Conservation (phyloP, 176 grass and related monocot species). For the Chloris gayana region DNA sequence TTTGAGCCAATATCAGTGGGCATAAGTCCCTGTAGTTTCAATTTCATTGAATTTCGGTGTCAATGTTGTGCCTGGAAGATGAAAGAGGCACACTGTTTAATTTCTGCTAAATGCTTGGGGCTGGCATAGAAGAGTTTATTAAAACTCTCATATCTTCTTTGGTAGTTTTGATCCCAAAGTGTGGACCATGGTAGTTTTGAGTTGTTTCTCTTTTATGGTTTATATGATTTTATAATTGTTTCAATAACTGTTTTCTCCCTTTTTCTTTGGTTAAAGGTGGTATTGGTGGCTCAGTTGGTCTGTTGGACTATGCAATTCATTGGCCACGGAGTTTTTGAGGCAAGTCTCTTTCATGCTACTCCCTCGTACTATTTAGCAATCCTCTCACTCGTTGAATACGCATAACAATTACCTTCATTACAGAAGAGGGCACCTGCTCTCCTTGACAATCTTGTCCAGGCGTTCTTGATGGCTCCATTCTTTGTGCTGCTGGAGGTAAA, state of each 20-base stretch:
- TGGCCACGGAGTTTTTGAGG: constrained; percentile 96
- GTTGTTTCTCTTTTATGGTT: neutral
- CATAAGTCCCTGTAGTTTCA: neutral
- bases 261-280: constrained; percentile 57
- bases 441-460: constrained; percentile 87
- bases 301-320: constrained; percentile 93
- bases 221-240: constrained; percentile 16
- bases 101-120: constrained; percentile 9
- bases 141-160: neutral
- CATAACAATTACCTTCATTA: constrained; percentile 10
- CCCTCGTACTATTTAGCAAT: neutral
- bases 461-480: constrained; percentile 95
- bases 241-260: neutral
- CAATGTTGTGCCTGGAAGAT: neutral
- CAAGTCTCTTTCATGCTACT: constrained; percentile 32
- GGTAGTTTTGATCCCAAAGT: neutral
- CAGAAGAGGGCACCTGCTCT: constrained; percentile 90
- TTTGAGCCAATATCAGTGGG: neutral
- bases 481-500: constrained; percentile 96
- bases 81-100: neutral
- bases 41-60: constrained; percentile 4
- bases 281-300: constrained; percentile 79
- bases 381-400: neutral
- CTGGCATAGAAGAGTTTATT: neutral
- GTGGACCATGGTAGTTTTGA: constrained; percentile 1